Base-by-base conservation (phyloP, 2,329 filamentous ascomycete species). In the Pseudogymnoascus sp. region DNA sequence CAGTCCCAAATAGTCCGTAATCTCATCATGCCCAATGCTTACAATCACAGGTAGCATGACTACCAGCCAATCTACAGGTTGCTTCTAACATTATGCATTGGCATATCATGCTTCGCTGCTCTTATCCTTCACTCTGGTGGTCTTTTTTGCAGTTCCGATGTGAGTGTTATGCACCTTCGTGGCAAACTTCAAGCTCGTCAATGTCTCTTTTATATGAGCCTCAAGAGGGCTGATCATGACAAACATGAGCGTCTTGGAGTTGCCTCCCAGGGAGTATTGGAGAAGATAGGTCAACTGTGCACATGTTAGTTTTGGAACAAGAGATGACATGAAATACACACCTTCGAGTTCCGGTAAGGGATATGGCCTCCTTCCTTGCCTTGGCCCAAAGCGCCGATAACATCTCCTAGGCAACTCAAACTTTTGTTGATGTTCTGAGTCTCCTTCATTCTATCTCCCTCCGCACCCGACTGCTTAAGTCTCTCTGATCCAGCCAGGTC, bases 191-290 rank as follows among this genome's bases (percentile, higher is more conserved):
- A 99, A 79, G 78, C 91, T 96, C 45, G 92, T 96, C 71, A 96
- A 78, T 2, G 92, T 96, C 78, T 99, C 94, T 69, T 87, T 88
- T 65, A 96, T 77, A 75, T 97, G 94, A 5, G 85, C 88, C 75
- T 95, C 89, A 61, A 97, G 77, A 33, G 94, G 94, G 67, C 88
- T 94, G 60, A 96, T 89, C 92, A 97, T 97, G 71, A 97, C 90
- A 72, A 99, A 96, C 94, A 99, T 99, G 68, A 99, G 85, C 0
- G 94, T 99, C 76, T 96, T 95, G 67, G 88, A 94, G 73, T 96
- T 96, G 13, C 94, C 94, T 3, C 94, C 92, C 6, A 99, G 78
- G 2, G 90, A 96, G 70, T 94, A 95, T 82, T 97, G 90, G 35
- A 99, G 81, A 52, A 99, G 80, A 70, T 96, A 95, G 7, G 94